phyloP scores from a whole-genome alignment of 2,329 filamentous ascomycete genomes.

The Bertia moriformis region DNA sequence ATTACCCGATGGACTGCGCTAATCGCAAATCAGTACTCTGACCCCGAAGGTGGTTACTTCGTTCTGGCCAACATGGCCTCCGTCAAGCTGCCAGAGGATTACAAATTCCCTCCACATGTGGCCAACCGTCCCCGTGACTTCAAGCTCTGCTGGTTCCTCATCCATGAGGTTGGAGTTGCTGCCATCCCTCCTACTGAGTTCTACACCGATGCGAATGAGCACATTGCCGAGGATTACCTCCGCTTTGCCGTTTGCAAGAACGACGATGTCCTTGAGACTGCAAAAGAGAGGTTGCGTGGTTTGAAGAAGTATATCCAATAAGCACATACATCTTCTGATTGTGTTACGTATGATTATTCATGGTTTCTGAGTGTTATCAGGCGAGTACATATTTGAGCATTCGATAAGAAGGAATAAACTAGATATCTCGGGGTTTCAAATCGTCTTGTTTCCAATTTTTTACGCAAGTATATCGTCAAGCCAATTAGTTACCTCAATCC shows the following conservation, averaged over 20 bases:
- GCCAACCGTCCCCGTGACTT: slow-evolving; percentile 79
- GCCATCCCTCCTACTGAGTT: slow-evolving; percentile 96
- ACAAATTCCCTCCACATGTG: slow-evolving; percentile 81
- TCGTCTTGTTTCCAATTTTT: too few species aligned
- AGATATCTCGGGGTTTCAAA: too few species aligned
- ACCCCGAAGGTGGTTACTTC: slow-evolving; percentile 95
- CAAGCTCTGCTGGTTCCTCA: slow-evolving; percentile 90
- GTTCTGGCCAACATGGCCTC: slow-evolving; percentile 86
- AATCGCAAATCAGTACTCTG: slow-evolving; percentile 58
- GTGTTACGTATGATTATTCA: background rate
- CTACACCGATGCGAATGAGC: slow-evolving; percentile 71
- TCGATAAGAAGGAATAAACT: background rate
- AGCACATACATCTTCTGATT: background rate
- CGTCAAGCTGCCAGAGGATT: slow-evolving; percentile 69
- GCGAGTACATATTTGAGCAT: background rate
- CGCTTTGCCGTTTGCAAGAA: slow-evolving; percentile 94
- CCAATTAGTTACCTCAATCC: background rate
- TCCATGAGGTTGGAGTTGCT: slow-evolving; percentile 88
- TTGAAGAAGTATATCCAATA: slow-evolving; percentile 57
- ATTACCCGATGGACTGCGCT: too few species aligned
- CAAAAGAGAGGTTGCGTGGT: slow-evolving; percentile 61
- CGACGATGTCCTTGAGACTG: slow-evolving; percentile 67
- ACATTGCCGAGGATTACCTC: slow-evolving; percentile 83
- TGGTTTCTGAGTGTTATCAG: background rate
- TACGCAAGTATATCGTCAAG: too few species aligned